Evolutionary conservation across 352 stramenopile genomes (phyloP).

Genomic region (Phytopythium delawarense): DNA sequence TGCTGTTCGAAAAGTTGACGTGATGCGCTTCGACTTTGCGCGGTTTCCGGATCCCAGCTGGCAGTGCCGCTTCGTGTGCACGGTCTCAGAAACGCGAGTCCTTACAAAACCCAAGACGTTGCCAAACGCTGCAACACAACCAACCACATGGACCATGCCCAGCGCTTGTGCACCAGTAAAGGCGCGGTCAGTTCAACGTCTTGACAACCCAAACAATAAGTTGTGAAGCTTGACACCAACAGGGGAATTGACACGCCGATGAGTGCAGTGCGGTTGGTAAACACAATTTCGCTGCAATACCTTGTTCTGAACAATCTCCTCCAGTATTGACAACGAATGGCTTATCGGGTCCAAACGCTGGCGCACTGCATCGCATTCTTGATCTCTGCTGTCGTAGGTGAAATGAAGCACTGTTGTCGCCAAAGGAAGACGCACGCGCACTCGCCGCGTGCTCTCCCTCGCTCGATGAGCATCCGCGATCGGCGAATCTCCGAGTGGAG

Average conservation of each 20-base stretch:
- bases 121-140: not conserved
- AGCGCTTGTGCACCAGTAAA: not conserved
- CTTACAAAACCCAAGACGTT: not conserved
- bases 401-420: no score
- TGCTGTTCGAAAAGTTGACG: not conserved
- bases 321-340: no score
- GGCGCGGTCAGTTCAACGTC: not conserved
- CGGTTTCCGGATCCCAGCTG: not conserved
- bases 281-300: no score
- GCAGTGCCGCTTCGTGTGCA: not conserved
- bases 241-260: not conserved
- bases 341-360: no score
- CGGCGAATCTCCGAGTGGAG: no score
- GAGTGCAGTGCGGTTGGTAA: no score
- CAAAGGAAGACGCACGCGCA: no score
- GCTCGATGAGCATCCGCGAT: no score
- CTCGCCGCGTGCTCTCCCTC: no score
- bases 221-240: slow-evolving; percentile 17
- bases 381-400: no score
- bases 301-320: no score
- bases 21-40: not conserved
- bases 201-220: slow-evolving; percentile 5
- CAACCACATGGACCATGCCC: not conserved
- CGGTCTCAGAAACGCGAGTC: not conserved
- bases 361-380: no score